phyloP scores from a whole-genome alignment of 2,329 filamentous ascomycete genomes.

The Claviceps pusilla region DNA sequence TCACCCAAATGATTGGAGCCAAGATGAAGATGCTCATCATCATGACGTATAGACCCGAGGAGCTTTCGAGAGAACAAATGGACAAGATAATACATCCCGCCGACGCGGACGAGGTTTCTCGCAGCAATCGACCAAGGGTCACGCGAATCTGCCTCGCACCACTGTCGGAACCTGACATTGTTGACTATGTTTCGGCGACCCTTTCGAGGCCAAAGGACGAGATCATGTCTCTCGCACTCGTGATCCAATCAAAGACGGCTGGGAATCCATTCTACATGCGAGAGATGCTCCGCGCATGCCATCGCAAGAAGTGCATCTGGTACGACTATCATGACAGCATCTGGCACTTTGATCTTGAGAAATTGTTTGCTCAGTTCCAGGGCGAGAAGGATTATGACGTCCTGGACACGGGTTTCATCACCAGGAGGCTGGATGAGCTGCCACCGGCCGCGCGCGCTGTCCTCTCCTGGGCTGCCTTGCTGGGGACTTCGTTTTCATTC shows the following conservation, averaged over 20 bases:
- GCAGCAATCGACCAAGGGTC: slow-evolving; percentile 36
- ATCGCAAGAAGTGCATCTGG: slow-evolving; percentile 76
- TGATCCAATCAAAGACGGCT: slow-evolving; percentile 75
- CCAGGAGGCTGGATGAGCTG: slow-evolving; percentile 60
- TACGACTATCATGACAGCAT: slow-evolving; percentile 72
- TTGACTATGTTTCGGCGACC: slow-evolving; percentile 68
- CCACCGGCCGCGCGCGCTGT: slow-evolving; percentile 61
- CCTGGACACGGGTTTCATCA: slow-evolving; percentile 70
- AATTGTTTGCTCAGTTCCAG: slow-evolving; percentile 71
- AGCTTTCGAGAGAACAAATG: slow-evolving; percentile 41
- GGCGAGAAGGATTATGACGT: slow-evolving; percentile 65
- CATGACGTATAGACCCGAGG: slow-evolving; percentile 58
- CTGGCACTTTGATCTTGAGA: slow-evolving; percentile 78
- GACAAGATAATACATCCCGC: slow-evolving; percentile 38
- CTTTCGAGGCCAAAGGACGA: slow-evolving; percentile 60
- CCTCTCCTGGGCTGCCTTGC: slow-evolving; percentile 69
- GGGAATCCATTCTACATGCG: slow-evolving; percentile 86
- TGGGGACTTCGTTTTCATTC: slow-evolving; percentile 76
- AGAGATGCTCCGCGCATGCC: slow-evolving; percentile 77
- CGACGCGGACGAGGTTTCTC: slow-evolving; percentile 35
- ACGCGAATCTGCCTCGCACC: slow-evolving; percentile 60
- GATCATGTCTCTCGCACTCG: slow-evolving; percentile 61
- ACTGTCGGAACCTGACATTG: slow-evolving; percentile 63
- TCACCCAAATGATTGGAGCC: slow-evolving; percentile 63
- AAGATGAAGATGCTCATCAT: slow-evolving; percentile 72